Conservation (phyloP, 257 asterid genomes). For the Solanum clarkiae region DNA sequence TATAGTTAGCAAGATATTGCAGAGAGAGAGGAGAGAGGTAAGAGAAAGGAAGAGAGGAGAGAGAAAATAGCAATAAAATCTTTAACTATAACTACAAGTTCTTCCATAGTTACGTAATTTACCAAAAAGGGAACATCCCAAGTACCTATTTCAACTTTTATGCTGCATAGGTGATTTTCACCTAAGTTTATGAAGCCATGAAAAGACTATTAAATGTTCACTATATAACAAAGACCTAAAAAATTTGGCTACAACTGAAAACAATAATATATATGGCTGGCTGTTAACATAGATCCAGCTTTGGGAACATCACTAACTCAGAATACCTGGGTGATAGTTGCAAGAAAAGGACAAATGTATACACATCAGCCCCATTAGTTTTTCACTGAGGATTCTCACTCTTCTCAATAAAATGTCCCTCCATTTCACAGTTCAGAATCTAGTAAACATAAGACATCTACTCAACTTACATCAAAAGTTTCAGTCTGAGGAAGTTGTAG, state of each 20-base stretch:
- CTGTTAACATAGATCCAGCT: background rate
- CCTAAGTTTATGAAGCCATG: background rate
- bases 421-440: background rate
- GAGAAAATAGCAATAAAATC: too few relatives aligned
- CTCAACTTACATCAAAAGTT: background rate
- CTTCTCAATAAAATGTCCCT: background rate
- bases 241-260: background rate
- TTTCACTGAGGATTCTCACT: background rate
- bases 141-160: background rate
- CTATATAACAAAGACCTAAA: background rate
- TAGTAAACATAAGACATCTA: background rate
- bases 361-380: background rate
- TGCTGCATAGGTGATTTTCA: background rate
- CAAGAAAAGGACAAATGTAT: background rate
- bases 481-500: background rate
- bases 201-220: background rate
- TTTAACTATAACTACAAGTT: too few relatives aligned
- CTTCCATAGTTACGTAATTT: too few relatives aligned
- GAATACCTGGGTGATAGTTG: background rate
- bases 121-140: background rate
- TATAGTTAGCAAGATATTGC: too few relatives aligned
- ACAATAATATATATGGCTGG: background rate
- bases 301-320: background rate
- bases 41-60: too few relatives aligned
- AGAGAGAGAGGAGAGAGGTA: too few relatives aligned